Base-by-base conservation (phyloP, 2,329 filamentous ascomycete species). In the Aschersonia sp. region DNA sequence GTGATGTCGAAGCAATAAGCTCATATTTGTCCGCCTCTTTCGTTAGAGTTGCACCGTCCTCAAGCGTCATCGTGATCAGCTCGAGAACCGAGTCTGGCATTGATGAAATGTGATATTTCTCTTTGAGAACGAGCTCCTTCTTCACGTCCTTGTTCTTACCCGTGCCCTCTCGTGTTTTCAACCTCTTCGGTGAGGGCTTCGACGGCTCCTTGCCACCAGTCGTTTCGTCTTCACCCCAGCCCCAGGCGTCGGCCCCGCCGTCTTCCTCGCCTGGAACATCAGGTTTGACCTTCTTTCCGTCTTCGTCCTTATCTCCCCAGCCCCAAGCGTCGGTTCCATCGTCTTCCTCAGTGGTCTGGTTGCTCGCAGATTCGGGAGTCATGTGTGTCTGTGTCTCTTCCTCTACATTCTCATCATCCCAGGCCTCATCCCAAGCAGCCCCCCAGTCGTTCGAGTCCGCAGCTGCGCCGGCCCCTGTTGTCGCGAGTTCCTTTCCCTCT, bases 91-190 rank as follows among this genome's bases (percentile, higher is more conserved):
- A 77, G 51, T 87, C 82, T 1, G 92, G 90, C 61, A 95, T 83
- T 2, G 84, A 84, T 0, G 90, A 95, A 46, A 95, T 84, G 49
- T 81, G 85, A 62, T 95, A 98, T 1, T 76, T 84, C 65, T 98
- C 92, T 51, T 75, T 84, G 43, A 97, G 66, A 0, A 85, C 84
- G 50, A 97, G 67, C 59, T 92, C 84, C 48, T 79, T 72, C 7
- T 71, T 68, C 45, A 57, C 49, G 41, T 70, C 50, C 4, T 52
- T 47, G 32, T 63, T 55, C 6, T n/a, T 7, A 10, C 56, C 42
- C 32, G 57, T 53, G 39, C 35, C 12, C 12, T 37, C 22, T 22
- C 22, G 22, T 22, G 46, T 47, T 35, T 49, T 51, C 35, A 41
- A 56, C 5, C 45, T 54, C 12, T 50, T 51, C 29, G 10, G 46